phyloP scores from a whole-genome alignment of 106 monocot species.

The Allium sativum region DNA sequence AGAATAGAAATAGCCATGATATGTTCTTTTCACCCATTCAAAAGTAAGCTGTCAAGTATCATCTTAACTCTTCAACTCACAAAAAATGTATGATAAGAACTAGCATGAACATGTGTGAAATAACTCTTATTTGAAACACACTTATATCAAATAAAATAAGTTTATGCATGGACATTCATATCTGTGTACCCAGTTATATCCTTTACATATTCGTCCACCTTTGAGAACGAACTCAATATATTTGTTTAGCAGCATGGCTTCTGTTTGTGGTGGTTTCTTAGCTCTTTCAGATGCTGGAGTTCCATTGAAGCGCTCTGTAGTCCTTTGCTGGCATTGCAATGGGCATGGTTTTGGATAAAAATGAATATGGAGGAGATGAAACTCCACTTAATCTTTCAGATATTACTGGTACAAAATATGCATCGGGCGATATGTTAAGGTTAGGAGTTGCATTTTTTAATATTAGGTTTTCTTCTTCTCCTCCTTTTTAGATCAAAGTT shows the following conservation, averaged over 20 bases:
- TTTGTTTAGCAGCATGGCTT: conserved; percentile 73
- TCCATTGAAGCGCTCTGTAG: conserved; percentile 71
- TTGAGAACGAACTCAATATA: conserved; percentile 1
- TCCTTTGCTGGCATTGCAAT: conserved; percentile 97
- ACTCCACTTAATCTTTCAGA: conserved; percentile 83
- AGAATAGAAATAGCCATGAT: too few species aligned
- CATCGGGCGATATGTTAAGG: conserved; percentile 99
- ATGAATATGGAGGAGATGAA: conserved; percentile 97
- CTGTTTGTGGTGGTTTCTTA: conserved; percentile 93
- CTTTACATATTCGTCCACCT: background rate
- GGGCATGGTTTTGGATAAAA: conserved; percentile 89
- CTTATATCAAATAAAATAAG: too few species aligned
- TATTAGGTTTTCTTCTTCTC: background rate
- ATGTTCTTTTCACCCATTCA: too few species aligned
- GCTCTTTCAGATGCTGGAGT: conserved; percentile 95
- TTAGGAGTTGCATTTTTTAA: conserved; percentile 11
- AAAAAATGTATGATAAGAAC: too few species aligned
- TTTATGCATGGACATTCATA: too few species aligned
- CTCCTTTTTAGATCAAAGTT: background rate
- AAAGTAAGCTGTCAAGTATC: too few species aligned
- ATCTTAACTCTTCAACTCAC: too few species aligned
- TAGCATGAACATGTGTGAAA: too few species aligned
- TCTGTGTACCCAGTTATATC: too few species aligned
- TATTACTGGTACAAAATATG: conserved; percentile 95
- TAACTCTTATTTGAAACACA: too few species aligned